phyloP scores from a whole-genome alignment of 768 basidiomycete species.

The Omphalotus guepiniiformis region DNA sequence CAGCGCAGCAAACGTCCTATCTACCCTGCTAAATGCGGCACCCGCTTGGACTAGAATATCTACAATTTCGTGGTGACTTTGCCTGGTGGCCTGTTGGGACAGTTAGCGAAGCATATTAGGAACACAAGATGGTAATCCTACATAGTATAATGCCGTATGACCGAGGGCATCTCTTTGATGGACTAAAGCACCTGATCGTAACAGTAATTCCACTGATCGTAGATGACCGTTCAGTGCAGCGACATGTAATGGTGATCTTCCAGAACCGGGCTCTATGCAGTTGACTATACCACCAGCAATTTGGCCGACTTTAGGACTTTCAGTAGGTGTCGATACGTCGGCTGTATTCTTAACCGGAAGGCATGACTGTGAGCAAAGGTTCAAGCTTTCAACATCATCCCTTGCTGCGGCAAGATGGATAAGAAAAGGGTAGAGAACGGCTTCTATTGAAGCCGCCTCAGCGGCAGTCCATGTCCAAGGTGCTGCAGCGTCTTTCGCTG shows the following conservation, averaged over 20 bases:
- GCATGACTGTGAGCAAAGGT: constrained; percentile 49
- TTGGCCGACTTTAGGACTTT: constrained; percentile 27
- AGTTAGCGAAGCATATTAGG: constrained; percentile 2
- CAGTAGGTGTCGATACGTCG: constrained; percentile 19
- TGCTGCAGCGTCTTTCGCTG: constrained; percentile 47
- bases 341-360: constrained; percentile 14
- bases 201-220: constrained; percentile 41
- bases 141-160: constrained; percentile 83
- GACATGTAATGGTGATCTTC: constrained; percentile 73
- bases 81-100: constrained; percentile 61
- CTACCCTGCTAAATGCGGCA: constrained; percentile 66
- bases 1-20: constrained; percentile 55
- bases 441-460: constrained; percentile 67
- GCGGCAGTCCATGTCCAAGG: constrained; percentile 78
- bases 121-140: constrained; percentile 26
- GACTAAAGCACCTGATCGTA: constrained; percentile 75
- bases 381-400: constrained; percentile 60
- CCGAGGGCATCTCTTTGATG: constrained; percentile 78
- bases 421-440: constrained; percentile 69
- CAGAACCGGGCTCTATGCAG: constrained; percentile 63
- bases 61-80: constrained; percentile 59
- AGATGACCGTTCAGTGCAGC: constrained; percentile 67
- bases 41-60: constrained; percentile 67
- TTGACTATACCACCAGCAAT: constrained; percentile 72
- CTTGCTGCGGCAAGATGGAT: constrained; percentile 75